A percentile compares a stretch with the other conserved stretches of the same genome.
Evolutionary conservation across 495 filamentous ascomycete genomes (phyloP).

Genomic region (Daldinia loculata): DNA sequence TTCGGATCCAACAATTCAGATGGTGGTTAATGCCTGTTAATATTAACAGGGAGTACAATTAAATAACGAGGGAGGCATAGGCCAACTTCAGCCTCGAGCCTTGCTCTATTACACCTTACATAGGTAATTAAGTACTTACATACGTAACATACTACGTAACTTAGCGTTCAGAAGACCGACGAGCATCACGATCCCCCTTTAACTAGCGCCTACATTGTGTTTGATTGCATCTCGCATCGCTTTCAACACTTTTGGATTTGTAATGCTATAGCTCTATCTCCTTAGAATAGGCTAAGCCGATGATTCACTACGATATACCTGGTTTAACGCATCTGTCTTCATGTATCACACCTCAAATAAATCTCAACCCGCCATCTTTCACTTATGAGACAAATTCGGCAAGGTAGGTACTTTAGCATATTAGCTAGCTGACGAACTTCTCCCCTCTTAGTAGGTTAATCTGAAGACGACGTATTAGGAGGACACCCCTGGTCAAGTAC

Average conservation of each 20-base stretch:
- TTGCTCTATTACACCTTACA: background rate
- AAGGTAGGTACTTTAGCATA: no score
- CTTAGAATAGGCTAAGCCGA: background rate
- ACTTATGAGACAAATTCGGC: no score
- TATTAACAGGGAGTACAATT: slow-evolving; percentile 25
- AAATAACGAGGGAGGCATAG: background rate
- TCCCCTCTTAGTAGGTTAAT: no score
- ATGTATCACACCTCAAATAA: no score
- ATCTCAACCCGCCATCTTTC: no score
- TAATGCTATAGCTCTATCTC: background rate
- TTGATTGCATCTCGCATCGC: background rate
- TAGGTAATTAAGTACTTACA: background rate
- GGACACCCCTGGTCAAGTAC: no score
- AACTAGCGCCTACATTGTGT: background rate
- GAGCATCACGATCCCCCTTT: slow-evolving; percentile 17
- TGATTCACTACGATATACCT: no score
- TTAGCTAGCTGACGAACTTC: no score
- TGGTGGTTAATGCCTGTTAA: background rate
- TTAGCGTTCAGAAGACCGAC: background rate
- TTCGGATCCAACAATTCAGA: slow-evolving; percentile 20
- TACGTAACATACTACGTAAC: no score
- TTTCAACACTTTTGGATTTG: background rate
- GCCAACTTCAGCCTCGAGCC: slow-evolving; percentile 26
- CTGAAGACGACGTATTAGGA: no score
- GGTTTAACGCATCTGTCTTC: no score